Base-by-base conservation (phyloP, 805 yeast species). In the Metschnikowia continentalis region DNA sequence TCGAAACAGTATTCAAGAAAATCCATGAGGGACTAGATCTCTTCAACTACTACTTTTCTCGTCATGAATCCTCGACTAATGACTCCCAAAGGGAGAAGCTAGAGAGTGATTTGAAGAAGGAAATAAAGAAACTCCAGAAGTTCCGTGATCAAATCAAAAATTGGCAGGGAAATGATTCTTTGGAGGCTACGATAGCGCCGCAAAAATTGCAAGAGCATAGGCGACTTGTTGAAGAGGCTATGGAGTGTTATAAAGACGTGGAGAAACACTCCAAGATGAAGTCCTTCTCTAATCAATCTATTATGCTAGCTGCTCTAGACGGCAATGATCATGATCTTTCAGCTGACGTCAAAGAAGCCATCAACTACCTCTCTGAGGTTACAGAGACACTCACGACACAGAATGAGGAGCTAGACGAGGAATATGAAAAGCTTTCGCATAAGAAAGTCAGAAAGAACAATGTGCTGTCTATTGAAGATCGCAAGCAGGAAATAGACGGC, bases 21-120 rank as follows among this genome's bases (percentile, higher is more conserved):
- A 72, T 74, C 48, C 74, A 67, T 52, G 78, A 74, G 53, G 78
- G 78, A 15, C 63, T 74, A 51, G 76, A 74, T 53, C 70, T 70
- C 38, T 74, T 74, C 60, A 72, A 74, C 53, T 74, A 74, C 54
- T 74, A 74, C 58, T 71, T 65, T 56, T 69, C 72, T n/a, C 64
- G 78, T 36, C 75, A 72, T 46, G 76, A 74, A 52, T 41, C 61
- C 10, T 60, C 72, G 50, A 65, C 67, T 53, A 69, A 69, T 52
- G 77, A 74, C 50, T 68, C 74, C 51, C 78, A 74, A 53, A 69
- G 74, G 60, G 68, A 64, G 40, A 74, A 74, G 58, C 63, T 74
- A 42, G 78, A 74, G 52, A 66, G 67, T 35, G 78, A 74, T 52
- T 61, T 74, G 54, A 74, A 74, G 60, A 72, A 74, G 54, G 78